A percentile compares a stretch with the other conserved stretches of the same genome.
Evolutionary conservation across 2,329 filamentous ascomycete genomes (phyloP).

Genomic region (Daldinia sp.): DNA sequence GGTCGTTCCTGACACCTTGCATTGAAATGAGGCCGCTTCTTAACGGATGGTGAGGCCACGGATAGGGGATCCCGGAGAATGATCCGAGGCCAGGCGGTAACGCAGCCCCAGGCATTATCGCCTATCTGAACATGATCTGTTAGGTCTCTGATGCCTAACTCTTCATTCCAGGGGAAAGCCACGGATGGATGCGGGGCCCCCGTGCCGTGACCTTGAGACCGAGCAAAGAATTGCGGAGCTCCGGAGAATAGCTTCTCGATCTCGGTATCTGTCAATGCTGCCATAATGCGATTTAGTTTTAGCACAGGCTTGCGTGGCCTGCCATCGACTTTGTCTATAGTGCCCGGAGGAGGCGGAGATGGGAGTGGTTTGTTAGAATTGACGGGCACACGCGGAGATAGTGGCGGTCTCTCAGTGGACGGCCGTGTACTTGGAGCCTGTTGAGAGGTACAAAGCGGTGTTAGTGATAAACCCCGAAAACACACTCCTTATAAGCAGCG

Average conservation of each 20-base stretch:
- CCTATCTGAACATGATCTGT: slow-evolving; percentile 74
- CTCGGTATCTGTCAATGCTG: slow-evolving; percentile 68
- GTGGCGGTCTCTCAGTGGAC: slow-evolving; percentile 43
- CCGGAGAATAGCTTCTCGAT: slow-evolving; percentile 79
- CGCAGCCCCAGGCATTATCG: slow-evolving; percentile 71
- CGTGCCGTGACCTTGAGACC: slow-evolving; percentile 69
- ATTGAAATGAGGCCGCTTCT: slow-evolving; percentile 68
- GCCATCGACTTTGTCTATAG: slow-evolving; percentile 56
- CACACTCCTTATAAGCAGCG: not conserved
- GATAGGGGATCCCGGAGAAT: slow-evolving; percentile 62
- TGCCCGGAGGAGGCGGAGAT: slow-evolving; percentile 61
- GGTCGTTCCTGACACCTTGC: slow-evolving; percentile 71
- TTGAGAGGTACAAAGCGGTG: slow-evolving; percentile 21
- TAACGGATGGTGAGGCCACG: slow-evolving; percentile 57
- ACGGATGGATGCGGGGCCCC: slow-evolving; percentile 72
- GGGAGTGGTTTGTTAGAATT: slow-evolving; percentile 70
- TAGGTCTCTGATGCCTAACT: slow-evolving; percentile 70
- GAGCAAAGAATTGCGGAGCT: slow-evolving; percentile 78
- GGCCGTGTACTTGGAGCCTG: slow-evolving; percentile 45
- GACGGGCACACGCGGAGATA: slow-evolving; percentile 53
- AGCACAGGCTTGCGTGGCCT: slow-evolving; percentile 59
- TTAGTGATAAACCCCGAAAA: slow-evolving; percentile 32
- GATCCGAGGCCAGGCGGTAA: slow-evolving; percentile 73
- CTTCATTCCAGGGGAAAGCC: slow-evolving; percentile 75
- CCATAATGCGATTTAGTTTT: slow-evolving; percentile 69